These are phyloP conservation scores for Diplodia seriata DNA, from an alignment of 2,329 filamentous ascomycete species.

Conservation along the genomic window DNA sequence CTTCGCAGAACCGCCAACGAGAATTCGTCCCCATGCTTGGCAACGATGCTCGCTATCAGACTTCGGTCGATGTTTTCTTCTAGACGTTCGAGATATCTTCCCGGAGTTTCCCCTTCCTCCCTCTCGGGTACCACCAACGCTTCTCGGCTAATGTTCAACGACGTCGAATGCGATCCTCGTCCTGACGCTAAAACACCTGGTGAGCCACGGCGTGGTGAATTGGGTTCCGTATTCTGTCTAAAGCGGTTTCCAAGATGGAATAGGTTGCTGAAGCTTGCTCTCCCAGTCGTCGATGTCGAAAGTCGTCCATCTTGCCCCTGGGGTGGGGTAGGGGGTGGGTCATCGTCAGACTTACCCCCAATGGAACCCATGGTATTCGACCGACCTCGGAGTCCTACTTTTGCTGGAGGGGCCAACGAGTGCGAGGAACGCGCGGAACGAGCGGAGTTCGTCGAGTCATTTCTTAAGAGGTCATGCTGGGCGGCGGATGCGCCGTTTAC, in stretches of 20 bases:
- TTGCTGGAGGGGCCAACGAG: slow-evolving; percentile 64
- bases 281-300: slow-evolving; percentile 82
- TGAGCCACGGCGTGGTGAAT: slow-evolving; percentile 67
- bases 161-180: slow-evolving; percentile 81
- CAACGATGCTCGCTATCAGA: slow-evolving; percentile 82
- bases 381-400: slow-evolving; percentile 70
- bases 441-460: slow-evolving; percentile 68
- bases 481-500: slow-evolving; percentile 45
- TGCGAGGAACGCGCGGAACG: slow-evolving; percentile 68
- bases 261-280: slow-evolving; percentile 91
- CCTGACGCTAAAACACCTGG: slow-evolving; percentile 66
- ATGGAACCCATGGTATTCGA: slow-evolving; percentile 91
- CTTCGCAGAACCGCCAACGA: slow-evolving; percentile 83
- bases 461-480: slow-evolving; percentile 59
- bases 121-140: slow-evolving; percentile 74
- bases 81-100: slow-evolving; percentile 83
- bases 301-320: slow-evolving; percentile 62
- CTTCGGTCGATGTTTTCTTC: slow-evolving; percentile 82
- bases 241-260: slow-evolving; percentile 77
- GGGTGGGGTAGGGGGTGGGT: slow-evolving; percentile 65
- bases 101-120: slow-evolving; percentile 86
- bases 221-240: slow-evolving; percentile 79
- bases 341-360: slow-evolving; percentile 73
- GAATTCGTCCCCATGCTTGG: slow-evolving; percentile 86
- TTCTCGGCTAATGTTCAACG: slow-evolving; percentile 77